Conservation (phyloP, 2,329 filamentous ascomycete species). For the Xylaria multiplex region DNA sequence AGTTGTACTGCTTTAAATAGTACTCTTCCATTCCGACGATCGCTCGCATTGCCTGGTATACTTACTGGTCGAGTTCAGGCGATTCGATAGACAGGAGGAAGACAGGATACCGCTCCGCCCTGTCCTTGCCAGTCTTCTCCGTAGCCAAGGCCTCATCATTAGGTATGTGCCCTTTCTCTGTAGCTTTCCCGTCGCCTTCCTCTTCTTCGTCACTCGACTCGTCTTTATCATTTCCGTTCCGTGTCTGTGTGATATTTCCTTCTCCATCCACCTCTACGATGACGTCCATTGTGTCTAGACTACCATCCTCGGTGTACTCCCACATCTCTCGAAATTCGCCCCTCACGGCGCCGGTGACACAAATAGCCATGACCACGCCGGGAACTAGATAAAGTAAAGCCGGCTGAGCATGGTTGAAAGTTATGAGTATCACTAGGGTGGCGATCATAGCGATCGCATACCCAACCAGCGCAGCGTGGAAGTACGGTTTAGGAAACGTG, state of each 20-base stretch:
- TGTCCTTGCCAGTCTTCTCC: conserved; percentile 28
- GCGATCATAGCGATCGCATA: conserved; percentile 81
- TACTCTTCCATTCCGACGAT: not conserved
- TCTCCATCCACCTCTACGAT: conserved; percentile 64
- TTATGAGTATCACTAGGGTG: conserved; percentile 79
- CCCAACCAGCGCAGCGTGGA: conserved; percentile 78
- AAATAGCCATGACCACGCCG: conserved; percentile 78
- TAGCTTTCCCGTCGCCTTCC: conserved; percentile 12
- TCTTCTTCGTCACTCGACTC: conserved; percentile 38
- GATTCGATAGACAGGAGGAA: conserved; percentile 48
- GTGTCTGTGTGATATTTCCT: conserved; percentile 56
- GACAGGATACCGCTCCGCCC: conserved; percentile 35
- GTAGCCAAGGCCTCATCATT: conserved; percentile 24
- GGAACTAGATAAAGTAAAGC: conserved; percentile 93
- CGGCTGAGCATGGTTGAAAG: conserved; percentile 85
- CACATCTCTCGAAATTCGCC: conserved; percentile 82
- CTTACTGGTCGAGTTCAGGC: conserved; percentile 35
- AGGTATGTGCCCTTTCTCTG: conserved; percentile 41
- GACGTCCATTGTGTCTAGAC: conserved; percentile 63
- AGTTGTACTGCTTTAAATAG: not conserved
- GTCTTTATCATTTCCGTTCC: conserved; percentile 48
- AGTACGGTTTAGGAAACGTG: conserved; percentile 84
- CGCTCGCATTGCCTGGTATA: not conserved
- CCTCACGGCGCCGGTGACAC: conserved; percentile 75
- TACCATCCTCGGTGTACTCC: conserved; percentile 80